phyloP scores from a whole-genome alignment of 2,329 filamentous ascomycete species.

The Phyllosticta ampelicida region DNA sequence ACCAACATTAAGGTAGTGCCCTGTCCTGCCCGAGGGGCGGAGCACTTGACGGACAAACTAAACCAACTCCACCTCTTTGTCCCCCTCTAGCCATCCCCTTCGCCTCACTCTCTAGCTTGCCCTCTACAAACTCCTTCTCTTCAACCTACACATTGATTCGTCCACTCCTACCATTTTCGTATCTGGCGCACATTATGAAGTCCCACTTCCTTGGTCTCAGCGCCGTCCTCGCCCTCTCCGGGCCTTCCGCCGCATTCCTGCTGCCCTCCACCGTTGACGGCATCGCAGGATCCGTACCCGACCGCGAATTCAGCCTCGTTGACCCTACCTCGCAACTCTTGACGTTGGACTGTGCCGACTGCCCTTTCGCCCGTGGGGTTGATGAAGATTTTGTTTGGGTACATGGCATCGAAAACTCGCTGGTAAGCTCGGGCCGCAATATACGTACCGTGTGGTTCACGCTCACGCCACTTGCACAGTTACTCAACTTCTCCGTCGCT shows the following conservation, averaged over 20 bases:
- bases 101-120: not conserved
- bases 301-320: conserved; percentile 13
- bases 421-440: conserved; percentile 19
- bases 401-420: conserved; percentile 22
- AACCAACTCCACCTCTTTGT: not conserved
- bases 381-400: conserved; percentile 19
- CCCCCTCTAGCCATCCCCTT: not conserved
- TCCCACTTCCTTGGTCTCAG: conserved; percentile 22
- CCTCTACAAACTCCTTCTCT: not conserved
- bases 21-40: not conserved
- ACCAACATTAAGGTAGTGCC: not conserved
- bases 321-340: conserved; percentile 24
- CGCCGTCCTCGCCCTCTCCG: conserved; percentile 26
- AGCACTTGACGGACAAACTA: not conserved
- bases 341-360: conserved; percentile 24
- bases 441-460: conserved; percentile 2
- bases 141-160: not conserved
- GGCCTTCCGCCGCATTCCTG: conserved; percentile 10
- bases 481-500: conserved; percentile 26
- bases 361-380: conserved; percentile 14
- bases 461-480: conserved; percentile 18
- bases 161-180: not conserved
- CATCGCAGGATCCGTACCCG: conserved; percentile 20
- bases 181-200: conserved; percentile 18
- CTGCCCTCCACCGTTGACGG: conserved; percentile 14